A percentile compares a stretch with the other conserved stretches of the same genome.
These are phyloP conservation scores for Leccinum arenicola DNA, from an alignment of 768 basidiomycete genomes.

Conservation along the genomic window DNA sequence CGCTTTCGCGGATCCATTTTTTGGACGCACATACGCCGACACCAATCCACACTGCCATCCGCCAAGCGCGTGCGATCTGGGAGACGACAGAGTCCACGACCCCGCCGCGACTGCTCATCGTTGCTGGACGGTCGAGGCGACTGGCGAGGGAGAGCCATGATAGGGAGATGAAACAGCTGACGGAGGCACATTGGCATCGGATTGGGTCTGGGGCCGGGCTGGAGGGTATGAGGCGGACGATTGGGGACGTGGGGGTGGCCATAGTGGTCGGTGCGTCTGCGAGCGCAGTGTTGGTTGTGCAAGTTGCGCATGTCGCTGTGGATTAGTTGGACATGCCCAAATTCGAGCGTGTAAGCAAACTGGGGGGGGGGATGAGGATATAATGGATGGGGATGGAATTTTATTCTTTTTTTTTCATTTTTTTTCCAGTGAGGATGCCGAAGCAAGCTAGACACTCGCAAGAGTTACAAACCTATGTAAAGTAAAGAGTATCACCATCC, in stretches of 20 bases:
- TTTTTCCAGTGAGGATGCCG: too few relatives aligned
- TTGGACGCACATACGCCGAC: constrained; percentile 48
- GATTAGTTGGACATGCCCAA: not conserved
- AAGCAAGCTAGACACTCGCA: too few relatives aligned
- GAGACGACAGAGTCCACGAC: constrained; percentile 23
- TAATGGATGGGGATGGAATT: not conserved
- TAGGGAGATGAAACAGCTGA: constrained; percentile 61
- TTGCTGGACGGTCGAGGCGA: constrained; percentile 74
- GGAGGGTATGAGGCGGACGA: constrained; percentile 61
- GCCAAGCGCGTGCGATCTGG: constrained; percentile 35
- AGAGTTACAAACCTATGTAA: too few relatives aligned
- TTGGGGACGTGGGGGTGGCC: constrained; percentile 85
- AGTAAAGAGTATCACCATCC: too few relatives aligned
- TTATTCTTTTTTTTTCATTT: not conserved
- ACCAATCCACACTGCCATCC: constrained; percentile 57
- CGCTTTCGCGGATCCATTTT: constrained; percentile 63
- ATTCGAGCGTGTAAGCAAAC: not conserved
- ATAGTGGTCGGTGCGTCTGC: constrained; percentile 62
- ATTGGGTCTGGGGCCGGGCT: not conserved
- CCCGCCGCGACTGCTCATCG: constrained; percentile 46
- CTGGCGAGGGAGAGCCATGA: constrained; percentile 70
- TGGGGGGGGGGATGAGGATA: not conserved
- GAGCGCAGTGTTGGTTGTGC: constrained; percentile 62
- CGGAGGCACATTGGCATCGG: constrained; percentile 38
- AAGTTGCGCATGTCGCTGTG: constrained; percentile 43